phyloP scores from a whole-genome alignment of 495 filamentous ascomycete genomes.

The Penicillium bialowiezense region DNA sequence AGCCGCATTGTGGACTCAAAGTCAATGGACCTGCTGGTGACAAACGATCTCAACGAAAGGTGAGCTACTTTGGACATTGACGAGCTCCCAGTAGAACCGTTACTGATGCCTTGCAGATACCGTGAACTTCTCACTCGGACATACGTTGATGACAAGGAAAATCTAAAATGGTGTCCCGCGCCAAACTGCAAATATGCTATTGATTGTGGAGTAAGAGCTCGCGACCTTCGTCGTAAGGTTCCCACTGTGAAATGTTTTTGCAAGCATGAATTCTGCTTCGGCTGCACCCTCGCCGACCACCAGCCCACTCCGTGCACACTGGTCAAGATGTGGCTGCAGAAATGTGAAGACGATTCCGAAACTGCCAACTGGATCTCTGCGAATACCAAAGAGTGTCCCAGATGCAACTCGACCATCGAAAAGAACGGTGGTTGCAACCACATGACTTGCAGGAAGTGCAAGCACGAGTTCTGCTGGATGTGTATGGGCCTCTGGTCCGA shows the following conservation, averaged over 20 bases:
- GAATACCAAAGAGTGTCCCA: slow-evolving; percentile 97
- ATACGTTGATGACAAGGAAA: slow-evolving; percentile 94
- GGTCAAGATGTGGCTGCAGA: slow-evolving; percentile 96
- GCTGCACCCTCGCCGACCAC: slow-evolving; percentile 89
- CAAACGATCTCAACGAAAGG: slow-evolving; percentile 67
- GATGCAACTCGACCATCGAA: slow-evolving; percentile 93
- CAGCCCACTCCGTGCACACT: slow-evolving; percentile 88
- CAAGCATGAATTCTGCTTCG: slow-evolving; percentile 88
- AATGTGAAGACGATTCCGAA: slow-evolving; percentile 97
- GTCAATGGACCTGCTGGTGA: slow-evolving; percentile 79
- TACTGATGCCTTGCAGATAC: slow-evolving; percentile 54
- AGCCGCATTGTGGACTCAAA: slow-evolving; percentile 88
- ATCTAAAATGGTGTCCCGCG: slow-evolving; percentile 94
- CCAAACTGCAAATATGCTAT: slow-evolving; percentile 92
- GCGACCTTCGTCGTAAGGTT: slow-evolving; percentile 77
- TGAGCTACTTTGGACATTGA: slow-evolving; percentile 20
- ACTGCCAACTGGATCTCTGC: slow-evolving; percentile 99
- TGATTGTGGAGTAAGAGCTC: slow-evolving; percentile 81
- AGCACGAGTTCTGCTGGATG: slow-evolving; percentile 99
- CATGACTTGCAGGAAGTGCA: slow-evolving; percentile 98
- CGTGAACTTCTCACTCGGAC: slow-evolving; percentile 84
- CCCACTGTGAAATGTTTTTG: slow-evolving; percentile 86
- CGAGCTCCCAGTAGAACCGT: neutral
- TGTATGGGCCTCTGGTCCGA: slow-evolving; percentile 99
- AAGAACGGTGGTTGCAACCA: slow-evolving; percentile 99